Evolutionary conservation across 306 rosid genomes (phyloP), one percentile per base, ranked within the genome.

Genomic region (Gastrolobium villosum): DNA sequence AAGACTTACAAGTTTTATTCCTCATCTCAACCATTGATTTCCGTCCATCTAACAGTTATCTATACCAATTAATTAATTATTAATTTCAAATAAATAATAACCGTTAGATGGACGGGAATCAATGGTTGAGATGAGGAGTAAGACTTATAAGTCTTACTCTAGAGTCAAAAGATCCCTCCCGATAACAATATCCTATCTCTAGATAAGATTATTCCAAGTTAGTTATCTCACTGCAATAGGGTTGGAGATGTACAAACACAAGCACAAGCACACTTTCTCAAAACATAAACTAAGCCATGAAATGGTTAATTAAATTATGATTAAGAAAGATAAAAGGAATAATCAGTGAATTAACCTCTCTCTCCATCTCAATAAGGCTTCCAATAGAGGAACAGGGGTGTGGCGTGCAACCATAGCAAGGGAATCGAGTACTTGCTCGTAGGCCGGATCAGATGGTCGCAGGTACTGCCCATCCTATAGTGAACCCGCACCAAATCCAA

Each of bases 401-500:
- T 96, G 99, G 8, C 97, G 90, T 2, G 99, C 96, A 86, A 96
- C 91, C 99, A 96, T 96, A 43, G 98, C 99, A 26, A 96, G 87
- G 5, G 99, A 96, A 88, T 96, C 99, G 63, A 96, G 84, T 7
- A 96, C 98, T 89, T 96, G 99, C 86, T 96, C 99, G 59, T 96
- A 96, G 10, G 98, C 99, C 26, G 98, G 99, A 68, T 96, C 99
- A 11, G 99, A 96, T 41, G 99, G 96, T 70, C 98, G 98, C 65
- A 96, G 96, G 79, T 93, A 91, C 55, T 93, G 99, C 53, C 98
- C 99, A 93, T 96, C 99, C 85, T 81, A 81, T 36, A 37, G 72
- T 67, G 49, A 10, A 81, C 40, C 76, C 62, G 75, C 77, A 59
- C 6, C 31, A 53, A 79, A 61, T 13, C 31, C n/a, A n/a, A 61